Evolutionary conservation across 805 yeast genomes (phyloP).

Genomic region (Kodamaea neixiangensis): DNA sequence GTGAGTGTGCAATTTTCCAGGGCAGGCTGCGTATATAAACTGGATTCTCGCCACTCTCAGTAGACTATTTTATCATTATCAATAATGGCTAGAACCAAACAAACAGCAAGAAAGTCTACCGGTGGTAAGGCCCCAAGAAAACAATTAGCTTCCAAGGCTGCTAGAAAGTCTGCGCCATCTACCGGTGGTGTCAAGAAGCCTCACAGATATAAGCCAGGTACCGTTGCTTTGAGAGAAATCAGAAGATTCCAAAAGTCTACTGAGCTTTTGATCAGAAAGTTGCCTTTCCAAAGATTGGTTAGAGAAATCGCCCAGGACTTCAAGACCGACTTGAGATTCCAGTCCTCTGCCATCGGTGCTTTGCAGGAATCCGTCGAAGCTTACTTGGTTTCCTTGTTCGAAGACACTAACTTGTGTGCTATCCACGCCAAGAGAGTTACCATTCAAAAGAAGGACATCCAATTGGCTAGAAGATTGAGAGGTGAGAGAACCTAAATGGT

Average conservation of each 20-base stretch:
- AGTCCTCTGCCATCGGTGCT: constrained; percentile 96
- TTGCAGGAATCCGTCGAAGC: constrained; percentile 99
- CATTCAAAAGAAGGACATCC: constrained; percentile 97
- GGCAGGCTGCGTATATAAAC: constrained; percentile 3
- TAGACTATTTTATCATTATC: background rate
- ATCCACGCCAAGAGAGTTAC: constrained; percentile 99
- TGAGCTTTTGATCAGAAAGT: constrained; percentile 90
- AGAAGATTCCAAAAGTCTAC: constrained; percentile 97
- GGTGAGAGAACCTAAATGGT: constrained; percentile 80
- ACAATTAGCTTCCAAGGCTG: constrained; percentile 89
- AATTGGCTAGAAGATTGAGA: constrained; percentile 96
- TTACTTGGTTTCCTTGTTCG: constrained; percentile 91
- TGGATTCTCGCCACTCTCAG: background rate
- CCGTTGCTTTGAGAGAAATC: constrained; percentile 94
- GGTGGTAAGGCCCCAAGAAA: constrained; percentile 98
- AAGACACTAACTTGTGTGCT: constrained; percentile 98
- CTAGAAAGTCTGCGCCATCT: constrained; percentile 90
- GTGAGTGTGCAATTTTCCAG: too few relatives aligned
- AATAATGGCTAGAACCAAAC: constrained; percentile 88
- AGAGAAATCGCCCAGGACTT: constrained; percentile 95
- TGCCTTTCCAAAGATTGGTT: constrained; percentile 96
- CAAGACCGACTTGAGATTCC: constrained; percentile 93
- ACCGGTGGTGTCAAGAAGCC: constrained; percentile 94
- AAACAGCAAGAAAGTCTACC: constrained; percentile 92
- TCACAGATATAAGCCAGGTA: constrained; percentile 97